A percentile compares a stretch with the other conserved stretches of the same genome.
phyloP scores from a whole-genome alignment of 2,329 filamentous ascomycete genomes.

The Aschersonia sp. region DNA sequence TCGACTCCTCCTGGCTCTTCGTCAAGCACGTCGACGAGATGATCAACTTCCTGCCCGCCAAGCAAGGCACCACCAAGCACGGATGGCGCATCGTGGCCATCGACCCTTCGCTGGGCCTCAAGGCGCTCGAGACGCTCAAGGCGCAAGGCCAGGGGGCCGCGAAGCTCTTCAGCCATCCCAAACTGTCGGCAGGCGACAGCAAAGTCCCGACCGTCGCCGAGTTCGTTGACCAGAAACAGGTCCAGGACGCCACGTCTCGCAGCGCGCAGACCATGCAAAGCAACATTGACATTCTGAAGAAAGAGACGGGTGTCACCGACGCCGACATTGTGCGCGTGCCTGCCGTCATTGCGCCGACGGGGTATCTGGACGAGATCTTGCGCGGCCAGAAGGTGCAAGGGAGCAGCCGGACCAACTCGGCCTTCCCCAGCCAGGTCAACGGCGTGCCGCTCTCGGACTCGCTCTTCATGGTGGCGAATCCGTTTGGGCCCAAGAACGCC shows the following conservation, averaged over 20 bases:
- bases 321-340: conserved; percentile 10
- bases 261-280: conserved; percentile 6
- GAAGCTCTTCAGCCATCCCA: neutral
- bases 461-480: conserved; percentile 8
- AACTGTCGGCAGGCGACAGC: neutral
- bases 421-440: conserved; percentile 10
- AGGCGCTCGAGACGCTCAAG: conserved; percentile 9
- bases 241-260: neutral
- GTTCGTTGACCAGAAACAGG: neutral
- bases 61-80: conserved; percentile 7
- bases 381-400: neutral
- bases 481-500: conserved; percentile 11
- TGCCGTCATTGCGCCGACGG: conserved; percentile 3
- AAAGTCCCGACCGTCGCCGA: neutral
- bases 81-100: conserved; percentile 11
- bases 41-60: conserved; percentile 12
- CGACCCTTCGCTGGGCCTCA: conserved; percentile 9
- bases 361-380: neutral
- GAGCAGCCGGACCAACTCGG: conserved; percentile 1
- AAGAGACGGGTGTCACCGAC: conserved; percentile 8
- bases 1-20: conserved; percentile 13
- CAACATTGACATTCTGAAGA: conserved; percentile 7
- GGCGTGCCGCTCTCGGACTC: conserved; percentile 7
- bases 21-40: conserved; percentile 14
- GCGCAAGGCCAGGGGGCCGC: conserved; percentile 9